Base-by-base conservation (phyloP, 2,329 filamentous ascomycete species). In the Leptosphaerulina australis region DNA sequence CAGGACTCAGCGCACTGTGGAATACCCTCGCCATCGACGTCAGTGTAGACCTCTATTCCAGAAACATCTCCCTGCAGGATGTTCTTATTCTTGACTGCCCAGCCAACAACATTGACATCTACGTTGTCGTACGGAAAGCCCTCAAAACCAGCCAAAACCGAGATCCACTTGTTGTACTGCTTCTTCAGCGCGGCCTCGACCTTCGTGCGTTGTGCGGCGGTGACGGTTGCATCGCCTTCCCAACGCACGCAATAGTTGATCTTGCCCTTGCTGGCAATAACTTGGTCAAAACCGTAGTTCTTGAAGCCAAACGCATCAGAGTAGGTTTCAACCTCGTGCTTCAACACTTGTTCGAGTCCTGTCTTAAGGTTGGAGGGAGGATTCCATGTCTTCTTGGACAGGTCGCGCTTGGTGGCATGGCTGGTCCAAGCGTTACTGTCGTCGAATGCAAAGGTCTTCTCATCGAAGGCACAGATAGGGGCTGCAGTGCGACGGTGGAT, bases 221-320 rank as follows among this genome's bases (percentile, higher is more conserved):
- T 72, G 6, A 77, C 69, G 1, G 65, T 59, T 4, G 66, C 56
- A 18, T 56, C 67, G 0, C 73, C 76, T 47, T 79, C 76, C 77
- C 77, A 79, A 31, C 77, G 72, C 4, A 79, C 75, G 43, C 76
- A 79, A 58, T 74, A 71, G 55, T 74, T 71, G 57, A 76, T 61
- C 54, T 61, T 68, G 58, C 75, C 66, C 41, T 68, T 62, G 47
- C 33, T 56, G 18, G 52, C 64, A 10, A 69, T 58, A 49, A 68
- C 53, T 41, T 66, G 61, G 52, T 71, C 67, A 44, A 61, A 70
- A 28, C 63, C 62, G 38, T 63, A 69, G 59, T 69, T 69, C 55
- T 62, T 66, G 57, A 68, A 68, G 43, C 48, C 55, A 3, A 66
- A 54, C 6, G 45, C 18, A 15, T 60, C 5, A 14, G 62, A 55